Evolutionary conservation across 805 yeast genomes (phyloP).

Genomic region (Blastobotrys peoriensis): DNA sequence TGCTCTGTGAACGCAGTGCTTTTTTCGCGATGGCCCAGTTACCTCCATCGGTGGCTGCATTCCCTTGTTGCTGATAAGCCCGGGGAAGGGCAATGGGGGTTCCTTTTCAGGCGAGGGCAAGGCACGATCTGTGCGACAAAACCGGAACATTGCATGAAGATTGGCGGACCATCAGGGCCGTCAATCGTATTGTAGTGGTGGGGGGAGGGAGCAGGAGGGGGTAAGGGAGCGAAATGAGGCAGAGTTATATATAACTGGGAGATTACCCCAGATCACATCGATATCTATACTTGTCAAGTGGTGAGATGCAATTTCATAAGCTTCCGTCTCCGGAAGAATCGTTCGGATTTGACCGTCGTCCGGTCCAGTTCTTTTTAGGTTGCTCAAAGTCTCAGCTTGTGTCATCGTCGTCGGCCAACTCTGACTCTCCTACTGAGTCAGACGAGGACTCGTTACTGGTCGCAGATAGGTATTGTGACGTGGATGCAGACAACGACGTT

Average conservation of each 20-base stretch:
- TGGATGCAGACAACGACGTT: background rate
- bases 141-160: background rate
- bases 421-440: background rate
- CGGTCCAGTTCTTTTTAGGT: conserved; percentile 2
- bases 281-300: no score
- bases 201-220: no score
- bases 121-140: background rate
- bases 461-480: background rate
- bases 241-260: no score
- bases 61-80: background rate
- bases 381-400: background rate
- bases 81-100: background rate
- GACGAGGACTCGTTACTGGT: background rate
- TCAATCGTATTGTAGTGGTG: no score
- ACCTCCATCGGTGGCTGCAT: background rate
- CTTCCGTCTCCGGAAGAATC: background rate
- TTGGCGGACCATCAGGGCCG: background rate
- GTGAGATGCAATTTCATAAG: no score
- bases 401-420: background rate
- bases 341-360: background rate
- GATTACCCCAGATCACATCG: no score
- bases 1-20: no score
- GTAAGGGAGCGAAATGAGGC: no score
- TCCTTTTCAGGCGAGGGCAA: background rate
- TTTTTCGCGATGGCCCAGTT: background rate